Base-by-base conservation (phyloP, 2,329 filamentous ascomycete species). In the Blastomyces silverae region DNA sequence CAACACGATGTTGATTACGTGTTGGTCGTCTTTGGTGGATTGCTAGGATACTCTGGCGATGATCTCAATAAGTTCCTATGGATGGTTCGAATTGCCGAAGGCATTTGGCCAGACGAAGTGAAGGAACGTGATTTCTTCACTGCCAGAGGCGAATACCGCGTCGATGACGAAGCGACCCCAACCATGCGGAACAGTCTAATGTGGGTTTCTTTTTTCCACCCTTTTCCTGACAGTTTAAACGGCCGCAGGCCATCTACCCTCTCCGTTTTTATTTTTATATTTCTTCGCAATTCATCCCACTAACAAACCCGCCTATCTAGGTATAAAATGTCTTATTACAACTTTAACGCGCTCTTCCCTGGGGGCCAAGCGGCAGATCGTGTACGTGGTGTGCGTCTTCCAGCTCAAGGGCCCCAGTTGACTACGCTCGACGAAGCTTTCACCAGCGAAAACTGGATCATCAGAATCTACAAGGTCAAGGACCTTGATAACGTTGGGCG, bases 281-380 rank as follows among this genome's bases (percentile, higher is more conserved):
- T 20, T 39, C 25, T 42, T 44, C n/a, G 37, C 44, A 65, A 67
- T 72, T 76, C 66, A 73, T 66, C 25, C 31, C 57, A 17, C 13
- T 55, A 48, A 67, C 28, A 20, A 28, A 20, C 7, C n/a, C 4
- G 8, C 58, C 61, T 62, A 63, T 66, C 28, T 69, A 96, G 92
- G 91, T 99, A 99, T 86, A 99, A 99, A 85, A 97, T 99, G 92
- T 97, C 92, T 28, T 99, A 99, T 85, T 90, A 99, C 86, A 97
- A 97, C 84, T 99, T 90, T 83, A 86, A 93, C 78, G 81, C 84
- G 58, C 86, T 99, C 68, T 99, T 97, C 85, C 93, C 92, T 56
- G 84, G 89, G 1, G 94, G 94, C 67, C 92, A 97, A 79, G 92
- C 91, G 46, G 82, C 87, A 71, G 94, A 99, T 76, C 89, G 94